Evolutionary conservation across 495 filamentous ascomycete genomes (phyloP), one percentile per base, ranked within the genome.

Genomic region (Penicillium roqueforti): DNA sequence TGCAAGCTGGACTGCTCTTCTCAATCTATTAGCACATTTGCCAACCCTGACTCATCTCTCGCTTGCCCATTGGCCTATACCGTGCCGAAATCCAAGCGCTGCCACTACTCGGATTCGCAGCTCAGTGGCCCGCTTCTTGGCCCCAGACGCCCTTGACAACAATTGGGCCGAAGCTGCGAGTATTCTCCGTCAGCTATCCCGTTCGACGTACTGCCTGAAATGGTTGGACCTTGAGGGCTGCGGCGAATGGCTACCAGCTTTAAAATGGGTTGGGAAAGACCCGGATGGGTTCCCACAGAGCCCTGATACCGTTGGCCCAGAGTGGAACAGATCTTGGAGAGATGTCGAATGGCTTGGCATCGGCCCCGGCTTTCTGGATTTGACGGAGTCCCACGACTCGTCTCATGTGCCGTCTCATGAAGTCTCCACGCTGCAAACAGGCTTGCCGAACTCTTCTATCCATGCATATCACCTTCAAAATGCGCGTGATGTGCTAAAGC

Each of bases 151-250:
- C 16, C 4, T 45, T 7, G 86, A 91, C 54, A 70, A 82, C 41
- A 83, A 91, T 69, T 87, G 80, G 80, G 74, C 77, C 26, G 88
- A 92, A 61, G 82, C 87, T 1, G 82, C 87, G 1, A 69, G 76
- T 36, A 70, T 93, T 3, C 70, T 95, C 3, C 80, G 84, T n/a
- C 78, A 81, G 11, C 74, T 96, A 0, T 87, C 85, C 48, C 75
- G 75, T 23, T 72, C 70, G 11, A 80, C 87, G 1, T 89, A 91
- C 62, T 80, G 82, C 41, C 75, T 96, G 2, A 81, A 88, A 65
- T 91, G 84, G 70, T 77, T 96, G 0, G 89, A 93, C 62, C 70
- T 96, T 13, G 87, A 87, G 53, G 90, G 89, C 14, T 96, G 91
- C 66, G 69, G 67, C 0, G 75, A 78, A 14, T 96, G 91, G 91